Base-by-base conservation (phyloP, 2,329 filamentous ascomycete genomes). In the Aspergillus sp. region DNA sequence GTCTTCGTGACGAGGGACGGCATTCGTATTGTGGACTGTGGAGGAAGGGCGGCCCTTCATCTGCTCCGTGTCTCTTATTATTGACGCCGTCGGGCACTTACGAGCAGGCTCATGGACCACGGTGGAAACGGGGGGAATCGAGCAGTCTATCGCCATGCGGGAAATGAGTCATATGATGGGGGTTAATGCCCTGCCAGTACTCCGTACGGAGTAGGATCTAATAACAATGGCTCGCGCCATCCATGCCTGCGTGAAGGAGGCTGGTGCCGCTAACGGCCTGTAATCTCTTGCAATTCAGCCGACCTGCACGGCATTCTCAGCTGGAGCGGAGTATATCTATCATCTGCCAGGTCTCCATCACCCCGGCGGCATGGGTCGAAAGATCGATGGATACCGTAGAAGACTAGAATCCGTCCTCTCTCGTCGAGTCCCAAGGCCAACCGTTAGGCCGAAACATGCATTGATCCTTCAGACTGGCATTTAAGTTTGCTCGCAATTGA, bases 71-170 rank as follows among this genome's bases (percentile, higher is more conserved):
- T 46, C 53, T 61, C 36, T 52, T 42, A 20, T 42, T 53, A 51
- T 52, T 31, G 36, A 42, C 16, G 36, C 36, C 36, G 36, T 61
- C 51, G 55, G 57, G 56, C 61, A 59, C 20, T 60, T 52, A 56
- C 20, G 16, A 16, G 18, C 45, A 20, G 10, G 18, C 6, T n/a
- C 36, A 47, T 47, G 45, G 45, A 47, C 18, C 18, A 18, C 18
- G 3, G 24, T 24, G 18, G 45, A 47, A 24, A 10, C 18, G 20
- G 6, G 45, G 22, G 45, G 45, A 47, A 24, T 22, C 45, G 6
- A n/a, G 18, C 45, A 22, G 45, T 47, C 22, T 24, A 12, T 20
- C 18, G 9, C 22, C 18, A 24, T 24, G 24, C 45, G 22, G 45
- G 45, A 24, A 47, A 24, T 47, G 45, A 47, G 45, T 47, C 45